phyloP scores from a whole-genome alignment of 2,329 filamentous ascomycete genomes.

The Colletotrichum sp. region DNA sequence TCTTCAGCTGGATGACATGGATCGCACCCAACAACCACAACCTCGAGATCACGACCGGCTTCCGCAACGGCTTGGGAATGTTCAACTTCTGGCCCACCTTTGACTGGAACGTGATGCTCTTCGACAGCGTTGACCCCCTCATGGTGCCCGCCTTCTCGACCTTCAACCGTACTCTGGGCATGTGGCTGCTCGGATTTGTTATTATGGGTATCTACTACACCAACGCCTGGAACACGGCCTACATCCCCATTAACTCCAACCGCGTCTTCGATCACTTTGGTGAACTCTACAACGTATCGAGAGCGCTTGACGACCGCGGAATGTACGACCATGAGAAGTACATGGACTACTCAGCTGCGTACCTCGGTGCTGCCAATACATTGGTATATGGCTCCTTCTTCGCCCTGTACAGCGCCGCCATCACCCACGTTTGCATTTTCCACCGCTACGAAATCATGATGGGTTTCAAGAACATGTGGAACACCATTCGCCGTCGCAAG shows the following conservation, averaged over 20 bases:
- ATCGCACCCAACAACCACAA: slow-evolving; percentile 49
- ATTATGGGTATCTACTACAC: slow-evolving; percentile 36
- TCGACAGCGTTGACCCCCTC: slow-evolving; percentile 23
- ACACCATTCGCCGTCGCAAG: slow-evolving; percentile 34
- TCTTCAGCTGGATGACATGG: slow-evolving; percentile 61
- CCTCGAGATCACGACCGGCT: slow-evolving; percentile 41
- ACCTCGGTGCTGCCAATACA: slow-evolving; percentile 27
- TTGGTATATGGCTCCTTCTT: slow-evolving; percentile 37
- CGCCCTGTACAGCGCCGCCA: slow-evolving; percentile 31
- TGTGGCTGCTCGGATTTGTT: slow-evolving; percentile 30
- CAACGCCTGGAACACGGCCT: slow-evolving; percentile 38
- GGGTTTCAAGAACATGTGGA: slow-evolving; percentile 30
- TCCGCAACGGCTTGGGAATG: slow-evolving; percentile 42
- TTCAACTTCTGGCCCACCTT: slow-evolving; percentile 49
- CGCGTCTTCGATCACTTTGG: slow-evolving; percentile 43
- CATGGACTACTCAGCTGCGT: slow-evolving; percentile 27
- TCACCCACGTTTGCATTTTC: slow-evolving; percentile 34
- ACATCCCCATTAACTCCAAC: slow-evolving; percentile 47
- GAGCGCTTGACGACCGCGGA: slow-evolving; percentile 35
- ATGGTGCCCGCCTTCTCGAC: slow-evolving; percentile 41
- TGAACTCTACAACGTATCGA: slow-evolving; percentile 40
- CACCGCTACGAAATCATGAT: slow-evolving; percentile 32
- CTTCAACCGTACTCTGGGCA: slow-evolving; percentile 37
- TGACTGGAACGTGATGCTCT: slow-evolving; percentile 49
- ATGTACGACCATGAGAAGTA: slow-evolving; percentile 43